Evolutionary conservation across 345 rosid species (phyloP), one percentile per base, ranked within the genome.

Genomic region (Populus deltoides): DNA sequence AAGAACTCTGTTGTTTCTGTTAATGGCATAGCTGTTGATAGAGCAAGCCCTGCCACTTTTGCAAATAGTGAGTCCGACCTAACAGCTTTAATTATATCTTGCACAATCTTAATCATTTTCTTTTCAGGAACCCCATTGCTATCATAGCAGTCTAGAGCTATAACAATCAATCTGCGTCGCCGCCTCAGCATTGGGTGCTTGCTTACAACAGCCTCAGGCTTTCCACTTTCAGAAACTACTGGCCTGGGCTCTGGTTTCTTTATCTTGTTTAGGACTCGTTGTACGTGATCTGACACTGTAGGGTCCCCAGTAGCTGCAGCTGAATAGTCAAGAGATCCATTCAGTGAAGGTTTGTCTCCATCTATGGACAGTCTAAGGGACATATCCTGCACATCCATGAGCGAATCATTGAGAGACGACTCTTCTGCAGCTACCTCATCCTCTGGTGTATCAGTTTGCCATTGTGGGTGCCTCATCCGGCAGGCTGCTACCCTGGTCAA

Each of bases 341-440:
- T 90, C 24, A 87, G 71, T 2, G 91, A 91, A 20, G 88, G 78
- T 78, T 87, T 93, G 5, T 94, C 98, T 73, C 99, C 99, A 68
- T 95, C 99, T 57, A 95, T 83, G 9, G 98, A 95, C 74, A 95
- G 93, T 85, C 99, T 86, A 5, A 95, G 91, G 63, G 98, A 95
- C 93, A 95, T 93, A 81, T 95, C 98, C 75, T 91, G 97, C 72
- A 93, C 98, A 38, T 93, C 98, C 85, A 75, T 92, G 18, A 95
- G 91, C 24, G 99, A 95, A 80, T 95, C 99, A 74, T 92, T 93
- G 33, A 93, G 85, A 45, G 98, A 82, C 22, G 82, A 87, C 73
- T 83, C 91, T 71, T 93, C 91, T 2, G 80, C 84, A 33, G 83
- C 86, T 63, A 85, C 78, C 27, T 92, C 98, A 62, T 92, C 90